A percentile compares a stretch with the other conserved stretches of the same genome.
Evolutionary conservation across 2,329 filamentous ascomycete species (phyloP).

Genomic region (Penicillium sp.): DNA sequence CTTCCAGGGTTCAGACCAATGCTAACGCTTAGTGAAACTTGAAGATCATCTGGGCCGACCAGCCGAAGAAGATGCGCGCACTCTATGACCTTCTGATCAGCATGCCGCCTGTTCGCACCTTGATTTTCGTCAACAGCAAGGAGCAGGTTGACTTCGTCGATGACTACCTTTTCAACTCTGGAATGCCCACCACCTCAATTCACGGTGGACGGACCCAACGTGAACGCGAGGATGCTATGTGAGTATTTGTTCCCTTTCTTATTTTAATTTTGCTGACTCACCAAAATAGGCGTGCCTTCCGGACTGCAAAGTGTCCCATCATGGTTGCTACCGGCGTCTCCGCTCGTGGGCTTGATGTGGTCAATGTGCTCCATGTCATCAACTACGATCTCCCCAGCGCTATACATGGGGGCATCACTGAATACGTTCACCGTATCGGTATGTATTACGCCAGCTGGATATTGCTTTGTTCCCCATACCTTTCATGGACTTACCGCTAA

Average conservation of each 20-base stretch:
- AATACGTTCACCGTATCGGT: slow-evolving; percentile 93
- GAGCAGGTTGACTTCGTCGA: slow-evolving; percentile 71
- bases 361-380: slow-evolving; percentile 80
- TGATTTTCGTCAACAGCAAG: slow-evolving; percentile 85
- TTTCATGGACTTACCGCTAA: not conserved
- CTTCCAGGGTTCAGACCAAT: not conserved
- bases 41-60: slow-evolving; percentile 58
- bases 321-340: slow-evolving; percentile 78
- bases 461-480: too few species aligned
- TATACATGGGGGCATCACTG: slow-evolving; percentile 75
- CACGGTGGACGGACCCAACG: slow-evolving; percentile 78
- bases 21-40: not conserved
- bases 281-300: slow-evolving; percentile 60
- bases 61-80: slow-evolving; percentile 58
- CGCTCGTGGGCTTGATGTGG: slow-evolving; percentile 80
- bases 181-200: slow-evolving; percentile 76
- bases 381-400: slow-evolving; percentile 78
- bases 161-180: slow-evolving; percentile 72
- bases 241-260: slow-evolving; percentile 26
- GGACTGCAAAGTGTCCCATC: slow-evolving; percentile 63
- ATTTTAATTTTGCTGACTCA: not conserved
- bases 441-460: slow-evolving; percentile 29
- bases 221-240: slow-evolving; percentile 85
- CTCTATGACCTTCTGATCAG: slow-evolving; percentile 64
- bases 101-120: slow-evolving; percentile 63